A percentile compares a stretch with the other conserved stretches of the same genome.
Conservation (phyloP, 2,329 filamentous ascomycete species). For the Juglanconis sp. region DNA sequence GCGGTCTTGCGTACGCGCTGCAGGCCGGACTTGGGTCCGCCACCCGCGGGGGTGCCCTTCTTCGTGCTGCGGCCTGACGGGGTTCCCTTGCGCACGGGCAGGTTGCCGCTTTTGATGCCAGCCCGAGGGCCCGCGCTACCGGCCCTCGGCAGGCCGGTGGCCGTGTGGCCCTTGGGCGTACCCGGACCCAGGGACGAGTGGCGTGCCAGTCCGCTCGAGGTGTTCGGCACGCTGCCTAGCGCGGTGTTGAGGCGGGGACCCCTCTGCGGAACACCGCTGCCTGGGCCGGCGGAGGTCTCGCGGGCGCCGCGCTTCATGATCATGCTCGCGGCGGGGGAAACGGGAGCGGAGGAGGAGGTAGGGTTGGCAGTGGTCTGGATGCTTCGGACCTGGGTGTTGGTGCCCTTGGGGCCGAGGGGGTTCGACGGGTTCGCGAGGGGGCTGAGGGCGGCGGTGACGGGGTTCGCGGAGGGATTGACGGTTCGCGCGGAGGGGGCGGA, state of each 20-base stretch:
- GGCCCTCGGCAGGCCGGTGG: constrained; percentile 32
- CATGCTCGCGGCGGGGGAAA: constrained; percentile 59
- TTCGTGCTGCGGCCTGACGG: constrained; percentile 39
- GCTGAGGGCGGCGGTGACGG: constrained; percentile 34
- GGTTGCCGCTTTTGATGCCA: constrained; percentile 41
- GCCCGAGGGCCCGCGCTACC: constrained; percentile 60
- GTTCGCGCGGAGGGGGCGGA: constrained; percentile 37
- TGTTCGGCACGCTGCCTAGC: constrained; percentile 44
- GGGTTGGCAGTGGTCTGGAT: constrained; percentile 44
- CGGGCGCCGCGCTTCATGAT: constrained; percentile 55
- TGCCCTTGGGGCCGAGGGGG: constrained; percentile 38
- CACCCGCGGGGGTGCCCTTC: constrained; percentile 38
- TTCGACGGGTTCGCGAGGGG: constrained; percentile 37
- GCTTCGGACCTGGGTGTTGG: constrained; percentile 47
- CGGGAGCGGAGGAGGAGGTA: constrained; percentile 54
- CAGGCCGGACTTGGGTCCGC: constrained; percentile 53
- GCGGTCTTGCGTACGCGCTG: constrained; percentile 60
- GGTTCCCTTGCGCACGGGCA: constrained; percentile 46
- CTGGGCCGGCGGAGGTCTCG: constrained; percentile 58
- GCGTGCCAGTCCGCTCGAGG: constrained; percentile 57
- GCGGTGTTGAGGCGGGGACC: constrained; percentile 47
- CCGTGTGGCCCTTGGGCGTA: constrained; percentile 50
- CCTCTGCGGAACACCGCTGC: constrained; percentile 46
- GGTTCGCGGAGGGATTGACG: constrained; percentile 40
- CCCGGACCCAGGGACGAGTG: constrained; percentile 63